Conservation (phyloP, 305 asterid genomes). For the Fraxinus baroniana region DNA sequence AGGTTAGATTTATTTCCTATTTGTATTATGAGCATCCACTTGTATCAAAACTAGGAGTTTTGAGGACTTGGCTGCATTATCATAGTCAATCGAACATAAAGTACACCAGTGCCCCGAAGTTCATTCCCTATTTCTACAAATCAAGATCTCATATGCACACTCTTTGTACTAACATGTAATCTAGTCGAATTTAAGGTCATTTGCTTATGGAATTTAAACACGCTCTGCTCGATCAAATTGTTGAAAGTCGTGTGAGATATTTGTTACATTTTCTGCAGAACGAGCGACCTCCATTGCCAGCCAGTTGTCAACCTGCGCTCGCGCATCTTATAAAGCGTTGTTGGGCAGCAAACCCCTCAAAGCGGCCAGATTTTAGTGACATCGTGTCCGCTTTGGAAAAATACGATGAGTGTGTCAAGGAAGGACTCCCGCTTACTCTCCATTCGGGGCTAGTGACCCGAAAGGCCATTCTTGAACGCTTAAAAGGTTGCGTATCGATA, state of each 20-base stretch:
- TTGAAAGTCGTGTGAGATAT: not conserved
- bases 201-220: not conserved
- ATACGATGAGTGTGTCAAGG: slow-evolving; percentile 47
- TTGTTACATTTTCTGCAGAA: slow-evolving; percentile 26
- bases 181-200: not conserved
- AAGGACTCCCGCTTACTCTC: slow-evolving; percentile 48
- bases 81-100: not conserved
- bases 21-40: not conserved
- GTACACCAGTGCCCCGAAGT: not conserved
- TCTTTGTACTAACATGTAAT: not conserved
- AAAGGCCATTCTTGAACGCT: slow-evolving; percentile 40
- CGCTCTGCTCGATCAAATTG: not conserved
- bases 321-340: slow-evolving; percentile 48
- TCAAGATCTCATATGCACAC: not conserved
- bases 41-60: not conserved
- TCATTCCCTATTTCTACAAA: not conserved
- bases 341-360: slow-evolving; percentile 47
- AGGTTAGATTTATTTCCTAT: slow-evolving; percentile 27
- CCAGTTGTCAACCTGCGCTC: slow-evolving; percentile 46
- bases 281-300: slow-evolving; percentile 49
- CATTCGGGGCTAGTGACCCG: slow-evolving; percentile 37
- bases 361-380: slow-evolving; percentile 48
- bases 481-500: slow-evolving; percentile 41
- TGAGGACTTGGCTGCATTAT: not conserved
- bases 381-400: slow-evolving; percentile 43